Evolutionary conservation across 306 rosid species (phyloP).

Genomic region (Cicer cuneatum): DNA sequence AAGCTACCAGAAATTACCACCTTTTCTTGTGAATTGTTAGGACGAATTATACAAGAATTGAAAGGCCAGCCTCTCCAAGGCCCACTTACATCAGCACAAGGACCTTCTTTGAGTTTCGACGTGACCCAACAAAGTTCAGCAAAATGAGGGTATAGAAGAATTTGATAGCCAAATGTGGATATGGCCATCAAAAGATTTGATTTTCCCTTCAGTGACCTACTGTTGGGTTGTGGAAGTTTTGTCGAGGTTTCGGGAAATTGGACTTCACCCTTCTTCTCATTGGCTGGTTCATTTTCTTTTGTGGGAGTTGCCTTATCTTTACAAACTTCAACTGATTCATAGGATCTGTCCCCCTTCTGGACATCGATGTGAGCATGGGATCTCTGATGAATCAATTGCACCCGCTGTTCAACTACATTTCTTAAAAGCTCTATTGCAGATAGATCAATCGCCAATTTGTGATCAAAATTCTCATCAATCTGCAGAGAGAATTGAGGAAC

Average conservation of each 20-base stretch:
- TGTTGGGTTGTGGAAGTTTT: constrained; percentile 58
- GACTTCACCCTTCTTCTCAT: constrained; percentile 38
- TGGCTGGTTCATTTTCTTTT: constrained; percentile 48
- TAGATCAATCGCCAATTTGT: constrained; percentile 58
- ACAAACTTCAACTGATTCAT: constrained; percentile 44
- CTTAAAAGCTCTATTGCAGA: constrained; percentile 71
- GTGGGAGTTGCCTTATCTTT: constrained; percentile 41
- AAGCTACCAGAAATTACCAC: constrained; percentile 53
- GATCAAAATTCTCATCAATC: constrained; percentile 67
- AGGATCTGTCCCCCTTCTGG: constrained; percentile 41
- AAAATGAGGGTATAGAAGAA: constrained; percentile 89
- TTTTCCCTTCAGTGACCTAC: constrained; percentile 69
- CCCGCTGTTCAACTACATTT: constrained; percentile 67
- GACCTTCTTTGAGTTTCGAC: constrained; percentile 88
- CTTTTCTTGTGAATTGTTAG: constrained; percentile 59
- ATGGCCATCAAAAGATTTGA: constrained; percentile 73
- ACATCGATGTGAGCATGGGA: constrained; percentile 59
- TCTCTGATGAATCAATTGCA: constrained; percentile 74
- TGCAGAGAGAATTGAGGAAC: constrained; percentile 75
- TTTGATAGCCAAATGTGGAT: constrained; percentile 90
- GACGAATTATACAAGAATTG: constrained; percentile 85
- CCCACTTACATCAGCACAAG: constrained; percentile 82
- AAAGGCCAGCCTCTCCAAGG: constrained; percentile 99
- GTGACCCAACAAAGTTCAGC: constrained; percentile 99
- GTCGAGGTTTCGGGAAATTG: constrained; percentile 53